These are phyloP conservation scores for Xanthoconium separans DNA, from an alignment of 1,284 basidiomycete genomes.

Conservation along the genomic window DNA sequence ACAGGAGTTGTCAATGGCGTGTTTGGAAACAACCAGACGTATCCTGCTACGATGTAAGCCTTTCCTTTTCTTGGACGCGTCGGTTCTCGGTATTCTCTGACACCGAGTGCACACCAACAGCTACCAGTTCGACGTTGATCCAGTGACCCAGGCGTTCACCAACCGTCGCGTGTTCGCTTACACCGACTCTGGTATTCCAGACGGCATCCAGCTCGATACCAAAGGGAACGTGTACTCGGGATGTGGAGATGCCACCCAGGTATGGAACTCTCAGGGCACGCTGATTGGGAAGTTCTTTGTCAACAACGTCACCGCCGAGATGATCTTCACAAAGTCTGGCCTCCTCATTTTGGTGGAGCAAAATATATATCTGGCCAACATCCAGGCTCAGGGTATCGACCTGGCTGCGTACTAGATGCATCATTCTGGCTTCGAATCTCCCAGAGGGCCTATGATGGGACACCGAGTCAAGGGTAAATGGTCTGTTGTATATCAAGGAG, in stretches of 20 bases:
- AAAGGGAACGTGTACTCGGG: conserved; percentile 22
- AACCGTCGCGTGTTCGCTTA: conserved; percentile 76
- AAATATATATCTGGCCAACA: conserved; percentile 17
- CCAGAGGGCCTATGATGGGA: background rate
- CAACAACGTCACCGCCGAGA: conserved; percentile 57
- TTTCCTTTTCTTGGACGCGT: background rate
- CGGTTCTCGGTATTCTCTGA: background rate
- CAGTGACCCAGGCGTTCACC: conserved; percentile 50
- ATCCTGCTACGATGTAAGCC: conserved; percentile 66
- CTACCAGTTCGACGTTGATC: conserved; percentile 70
- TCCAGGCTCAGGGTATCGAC: conserved; percentile 18
- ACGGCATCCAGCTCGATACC: conserved; percentile 56
- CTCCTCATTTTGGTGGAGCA: conserved; percentile 20
- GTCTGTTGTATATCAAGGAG: no score
- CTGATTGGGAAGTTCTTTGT: conserved; percentile 77
- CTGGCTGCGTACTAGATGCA: conserved; percentile 2
- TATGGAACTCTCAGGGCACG: conserved; percentile 62
- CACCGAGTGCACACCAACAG: conserved; percentile 34
- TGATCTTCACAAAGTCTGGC: conserved; percentile 49
- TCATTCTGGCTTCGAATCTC: background rate
- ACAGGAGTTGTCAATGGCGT: conserved; percentile 49
- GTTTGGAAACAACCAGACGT: conserved; percentile 56
- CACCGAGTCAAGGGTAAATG: background rate
- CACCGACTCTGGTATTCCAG: conserved; percentile 63
- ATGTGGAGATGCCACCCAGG: conserved; percentile 38